Evolutionary conservation across 495 filamentous ascomycete genomes (phyloP), one percentile per base, ranked within the genome.

Genomic region (Tuber calosporum): DNA sequence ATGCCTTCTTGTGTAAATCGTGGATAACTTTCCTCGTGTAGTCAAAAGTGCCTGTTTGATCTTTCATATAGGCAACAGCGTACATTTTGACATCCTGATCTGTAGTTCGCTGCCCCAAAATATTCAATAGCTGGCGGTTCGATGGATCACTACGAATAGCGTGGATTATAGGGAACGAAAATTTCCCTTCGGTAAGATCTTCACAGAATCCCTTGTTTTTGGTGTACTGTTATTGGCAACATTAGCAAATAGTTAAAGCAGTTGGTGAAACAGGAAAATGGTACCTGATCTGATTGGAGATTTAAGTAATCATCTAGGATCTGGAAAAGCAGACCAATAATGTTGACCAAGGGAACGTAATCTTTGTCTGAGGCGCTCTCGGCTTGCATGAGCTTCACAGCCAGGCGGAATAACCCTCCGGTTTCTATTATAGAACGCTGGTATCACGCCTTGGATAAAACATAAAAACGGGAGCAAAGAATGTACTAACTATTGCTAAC

Each of bases 241-340:
- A 39, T 78, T 73, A 22, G 85, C 83, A 15, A 30, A 62, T 62
- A 4, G 73, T 79, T 83, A 45, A 84, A 38, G 45, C 7, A 8
- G 36, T 34, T 17, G 9, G 45, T 15, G 53, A 15, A 4, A 13
- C 8, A 26, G 45, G 37, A 20, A n/a, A 30, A 41, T 36, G 9
- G 62, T 70, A 78, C 76, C 53, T 70, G 70, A 38, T 82, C 82
- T 70, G 86, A 88, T 67, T 84, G 90, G 30, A 99, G 88, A 82
- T 99, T 99, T 74, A 92, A 87, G 84, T 97, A 97, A 85, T 99
- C 95, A 83, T 99, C 95, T 78, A 92, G 91, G 84, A 97, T 96
- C 83, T 97, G 94, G 85, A 94, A 99, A 82, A 97, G 89, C 45
- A 97, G 88, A 20, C 95, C 95, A 79, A 98, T 89, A 68, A 94